These are phyloP conservation scores for Reutealis trisperma DNA, from an alignment of 345 rosid genomes.

Conservation along the genomic window DNA sequence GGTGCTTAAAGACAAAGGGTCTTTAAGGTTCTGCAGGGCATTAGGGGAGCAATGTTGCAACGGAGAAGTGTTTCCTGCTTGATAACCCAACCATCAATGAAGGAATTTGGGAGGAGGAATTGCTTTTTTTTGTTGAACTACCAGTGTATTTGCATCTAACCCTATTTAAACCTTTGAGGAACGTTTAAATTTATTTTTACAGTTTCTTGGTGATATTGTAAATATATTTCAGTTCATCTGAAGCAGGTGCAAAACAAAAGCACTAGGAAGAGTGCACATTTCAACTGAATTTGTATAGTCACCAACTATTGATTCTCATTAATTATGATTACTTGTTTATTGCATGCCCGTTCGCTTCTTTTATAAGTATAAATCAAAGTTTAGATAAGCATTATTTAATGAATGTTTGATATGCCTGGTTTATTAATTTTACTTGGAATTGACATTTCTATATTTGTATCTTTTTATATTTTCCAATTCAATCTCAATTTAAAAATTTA, in stretches of 20 bases:
- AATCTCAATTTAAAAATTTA: too few species aligned
- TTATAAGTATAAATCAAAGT: neutral
- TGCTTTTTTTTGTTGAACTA: neutral
- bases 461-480: too few species aligned
- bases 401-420: neutral
- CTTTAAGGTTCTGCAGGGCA: neutral
- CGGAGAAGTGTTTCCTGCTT: neutral
- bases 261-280: neutral
- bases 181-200: neutral
- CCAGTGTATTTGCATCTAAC: neutral
- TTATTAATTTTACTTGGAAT: too few species aligned
- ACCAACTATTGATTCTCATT: neutral
- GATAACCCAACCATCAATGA: neutral
- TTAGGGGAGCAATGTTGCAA: neutral
- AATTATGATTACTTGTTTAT: neutral
- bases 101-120: neutral
- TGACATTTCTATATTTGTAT: too few species aligned
- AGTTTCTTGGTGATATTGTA: slow-evolving; percentile 8
- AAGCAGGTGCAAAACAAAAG: neutral
- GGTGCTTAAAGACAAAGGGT: neutral
- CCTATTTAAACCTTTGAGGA: neutral
- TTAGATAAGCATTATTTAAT: neutral
- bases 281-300: neutral
- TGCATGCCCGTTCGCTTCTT: neutral
- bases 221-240: neutral